Base-by-base conservation (phyloP, 2,329 filamentous ascomycete species). In the Coniochaeta ligniaria region DNA sequence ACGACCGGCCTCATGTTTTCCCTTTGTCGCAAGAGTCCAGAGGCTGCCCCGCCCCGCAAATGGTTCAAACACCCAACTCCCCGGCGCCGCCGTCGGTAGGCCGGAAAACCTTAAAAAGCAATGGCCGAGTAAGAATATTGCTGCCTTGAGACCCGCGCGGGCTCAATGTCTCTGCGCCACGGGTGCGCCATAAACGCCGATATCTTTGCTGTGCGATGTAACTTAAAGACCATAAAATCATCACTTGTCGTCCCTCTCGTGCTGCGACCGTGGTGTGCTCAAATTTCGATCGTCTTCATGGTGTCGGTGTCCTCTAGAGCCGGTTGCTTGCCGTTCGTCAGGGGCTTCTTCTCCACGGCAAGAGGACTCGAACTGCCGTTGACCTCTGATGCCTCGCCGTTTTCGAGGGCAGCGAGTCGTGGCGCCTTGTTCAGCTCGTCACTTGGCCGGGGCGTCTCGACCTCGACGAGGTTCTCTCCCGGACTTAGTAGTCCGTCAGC, bases 251-350 rank as follows among this genome's bases (percentile, higher is more conserved):
- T 63, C 63, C 60, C 60, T 60, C 62, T 64, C 16, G 14, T 52
- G 22, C 24, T 47, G 43, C 43, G 43, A 47, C 11, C 22, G 52
- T 16, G 26, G 16, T 8, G 20, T 9, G n/a, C 54, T 68, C 74
- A 86, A 67, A 86, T 86, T 72, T 85, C 82, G 72, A 86, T 86
- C 63, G 81, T 83, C 75, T 84, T 86, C 82, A 86, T 83, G 35
- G 76, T 74, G 61, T 79, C 83, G 33, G 76, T 74, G 62, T 79
- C 81, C 60, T 83, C 82, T 12, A 73, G 66, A 60, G 75, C 74
- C 8, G 73, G 68, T 61, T 76, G 71, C 68, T 81, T 82, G 61
- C 76, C 78, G 62, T 78, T 79, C 38, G 68, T 63, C 63, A 76
- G 78, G 16, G 54, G 31, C 63, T 9, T 68, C 60, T 76, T 78